These are phyloP conservation scores for Boletus sp. DNA, from an alignment of 1,284 basidiomycete genomes.

Conservation along the genomic window DNA sequence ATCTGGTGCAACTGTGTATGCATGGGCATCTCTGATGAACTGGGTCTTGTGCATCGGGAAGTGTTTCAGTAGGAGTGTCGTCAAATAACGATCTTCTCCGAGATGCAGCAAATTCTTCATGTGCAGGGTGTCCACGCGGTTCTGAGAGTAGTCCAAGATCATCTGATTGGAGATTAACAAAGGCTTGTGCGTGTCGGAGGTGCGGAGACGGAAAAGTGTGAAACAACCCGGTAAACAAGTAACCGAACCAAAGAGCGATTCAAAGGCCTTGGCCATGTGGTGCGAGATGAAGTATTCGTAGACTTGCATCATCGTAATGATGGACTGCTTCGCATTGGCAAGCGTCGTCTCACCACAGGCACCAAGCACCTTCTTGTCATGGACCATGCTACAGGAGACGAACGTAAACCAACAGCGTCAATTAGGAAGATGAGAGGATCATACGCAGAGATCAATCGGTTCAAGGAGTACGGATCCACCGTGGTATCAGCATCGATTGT, in stretches of 20 bases:
- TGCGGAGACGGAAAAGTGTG: conserved; percentile 91
- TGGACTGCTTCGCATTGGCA: conserved; percentile 88
- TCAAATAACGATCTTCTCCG: conserved; percentile 98
- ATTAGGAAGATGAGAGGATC: not conserved
- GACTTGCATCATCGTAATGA: conserved; percentile 99
- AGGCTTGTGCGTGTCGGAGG: conserved; percentile 91
- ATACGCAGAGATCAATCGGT: conserved; percentile 89
- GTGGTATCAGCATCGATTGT: conserved; percentile 98
- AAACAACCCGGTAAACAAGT: conserved; percentile 99
- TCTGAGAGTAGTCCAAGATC: conserved; percentile 93
- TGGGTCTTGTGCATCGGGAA: conserved; percentile 94
- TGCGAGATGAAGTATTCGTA: conserved; percentile 98
- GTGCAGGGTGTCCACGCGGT: conserved; percentile 95
- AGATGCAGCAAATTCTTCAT: conserved; percentile 97
- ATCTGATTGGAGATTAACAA: conserved; percentile 88
- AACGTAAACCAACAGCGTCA: not conserved
- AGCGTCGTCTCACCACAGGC: conserved; percentile 94
- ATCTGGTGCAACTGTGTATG: conserved; percentile 90
- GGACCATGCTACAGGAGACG: conserved; percentile 66
- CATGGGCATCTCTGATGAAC: conserved; percentile 92
- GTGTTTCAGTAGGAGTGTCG: conserved; percentile 93
- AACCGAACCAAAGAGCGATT: conserved; percentile 95
- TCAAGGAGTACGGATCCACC: conserved; percentile 84
- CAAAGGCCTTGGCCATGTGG: conserved; percentile 98
- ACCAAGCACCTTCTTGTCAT: conserved; percentile 92